Evolutionary conservation across 2,329 filamentous ascomycete species (phyloP).

Genomic region (Arthrobotrys musiformis): DNA sequence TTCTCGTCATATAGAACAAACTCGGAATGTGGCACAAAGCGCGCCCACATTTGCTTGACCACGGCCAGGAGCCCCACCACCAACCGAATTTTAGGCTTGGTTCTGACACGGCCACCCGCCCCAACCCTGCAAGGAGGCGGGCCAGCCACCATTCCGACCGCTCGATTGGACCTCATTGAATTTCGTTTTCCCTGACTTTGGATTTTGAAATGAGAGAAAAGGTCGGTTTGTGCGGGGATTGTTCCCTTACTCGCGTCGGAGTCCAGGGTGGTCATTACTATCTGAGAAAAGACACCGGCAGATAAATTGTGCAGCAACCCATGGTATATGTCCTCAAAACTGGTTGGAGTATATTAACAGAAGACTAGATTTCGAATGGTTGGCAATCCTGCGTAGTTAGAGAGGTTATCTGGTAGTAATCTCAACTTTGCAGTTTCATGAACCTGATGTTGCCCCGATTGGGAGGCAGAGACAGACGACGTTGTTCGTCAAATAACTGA

Average conservation of each 20-base stretch:
- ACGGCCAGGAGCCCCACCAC: constrained; percentile 22
- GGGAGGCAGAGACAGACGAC: background rate
- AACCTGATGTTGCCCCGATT: background rate
- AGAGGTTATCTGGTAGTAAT: too few species aligned
- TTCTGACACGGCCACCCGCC: constrained; percentile 20
- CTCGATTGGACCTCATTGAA: background rate
- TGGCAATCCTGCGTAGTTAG: background rate
- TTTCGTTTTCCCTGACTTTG: constrained; percentile 3
- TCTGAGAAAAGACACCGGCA: too few species aligned
- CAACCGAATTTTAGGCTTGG: constrained; percentile 11
- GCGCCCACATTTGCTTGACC: too few species aligned
- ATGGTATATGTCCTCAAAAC: too few species aligned
- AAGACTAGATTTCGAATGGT: too few species aligned
- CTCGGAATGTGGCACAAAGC: constrained; percentile 39
- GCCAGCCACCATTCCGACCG: background rate
- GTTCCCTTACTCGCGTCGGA: background rate
- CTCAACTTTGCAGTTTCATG: background rate
- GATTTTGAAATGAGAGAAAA: constrained; percentile 28
- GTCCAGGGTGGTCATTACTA: background rate
- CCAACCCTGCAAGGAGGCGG: constrained; percentile 8
- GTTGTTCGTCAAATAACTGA: too few species aligned
- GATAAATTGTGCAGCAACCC: too few species aligned
- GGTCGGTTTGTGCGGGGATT: background rate
- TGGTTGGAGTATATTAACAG: too few species aligned
- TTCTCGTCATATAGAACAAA: constrained; percentile 4